Conservation (phyloP, 2,329 filamentous ascomycete genomes). For the Colletotrichum musicola region DNA sequence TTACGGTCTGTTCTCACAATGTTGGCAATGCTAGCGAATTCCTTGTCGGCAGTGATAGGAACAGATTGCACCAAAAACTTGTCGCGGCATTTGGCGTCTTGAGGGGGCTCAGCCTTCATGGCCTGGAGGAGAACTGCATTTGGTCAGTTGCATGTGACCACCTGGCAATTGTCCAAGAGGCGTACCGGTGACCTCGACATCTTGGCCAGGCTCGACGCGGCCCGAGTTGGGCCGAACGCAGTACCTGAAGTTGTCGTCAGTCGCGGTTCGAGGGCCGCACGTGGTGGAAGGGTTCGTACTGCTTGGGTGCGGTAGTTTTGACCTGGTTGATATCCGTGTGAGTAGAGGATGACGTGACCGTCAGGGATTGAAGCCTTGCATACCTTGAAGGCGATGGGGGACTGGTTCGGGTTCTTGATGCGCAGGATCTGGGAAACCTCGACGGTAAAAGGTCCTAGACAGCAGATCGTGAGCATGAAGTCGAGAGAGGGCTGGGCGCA, state of each 20-base stretch:
- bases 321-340: conserved; percentile 68
- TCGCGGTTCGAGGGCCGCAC: conserved; percentile 40
- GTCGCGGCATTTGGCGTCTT: conserved; percentile 91
- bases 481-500: conserved; percentile 27
- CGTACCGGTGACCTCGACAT: conserved; percentile 93
- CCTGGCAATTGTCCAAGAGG: conserved; percentile 34
- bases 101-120: conserved; percentile 94
- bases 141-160: conserved; percentile 43
- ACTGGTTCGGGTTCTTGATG: conserved; percentile 73
- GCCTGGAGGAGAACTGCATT: conserved; percentile 88
- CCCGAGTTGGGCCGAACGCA: conserved; percentile 98
- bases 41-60: conserved; percentile 83
- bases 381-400: conserved; percentile 79
- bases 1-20: conserved; percentile 43
- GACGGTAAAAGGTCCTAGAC: conserved; percentile 73
- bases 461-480: conserved; percentile 30
- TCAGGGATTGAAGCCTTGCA: conserved; percentile 38
- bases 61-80: conserved; percentile 98
- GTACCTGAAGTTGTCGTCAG: conserved; percentile 73
- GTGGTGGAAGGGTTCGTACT: conserved; percentile 72
- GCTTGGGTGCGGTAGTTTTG: conserved; percentile 98
- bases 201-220: conserved; percentile 88
- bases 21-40: conserved; percentile 79
- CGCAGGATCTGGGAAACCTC: conserved; percentile 75
- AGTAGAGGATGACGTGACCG: conserved; percentile 30